Conservation (phyloP, 2,329 filamentous ascomycete genomes). For the Colletotrichum sp. region DNA sequence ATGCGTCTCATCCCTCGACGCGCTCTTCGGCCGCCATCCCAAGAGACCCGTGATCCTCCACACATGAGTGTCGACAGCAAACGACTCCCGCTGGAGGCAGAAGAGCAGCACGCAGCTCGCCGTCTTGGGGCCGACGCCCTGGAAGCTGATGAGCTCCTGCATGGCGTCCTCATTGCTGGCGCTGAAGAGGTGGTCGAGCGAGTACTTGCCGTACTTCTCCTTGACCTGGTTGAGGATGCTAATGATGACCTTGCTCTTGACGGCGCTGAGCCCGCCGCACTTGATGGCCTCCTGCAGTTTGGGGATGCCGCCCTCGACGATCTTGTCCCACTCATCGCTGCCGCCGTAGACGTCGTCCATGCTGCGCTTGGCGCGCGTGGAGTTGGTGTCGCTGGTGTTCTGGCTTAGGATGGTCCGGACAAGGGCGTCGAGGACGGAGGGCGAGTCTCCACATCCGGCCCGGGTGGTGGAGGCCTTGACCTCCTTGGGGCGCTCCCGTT, state of each 20-base stretch:
- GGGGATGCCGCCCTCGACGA: slow-evolving; percentile 41
- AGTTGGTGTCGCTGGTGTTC: slow-evolving; percentile 58
- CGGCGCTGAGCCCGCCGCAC: slow-evolving; percentile 70
- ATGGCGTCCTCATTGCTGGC: slow-evolving; percentile 50
- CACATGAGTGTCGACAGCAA: slow-evolving; percentile 60
- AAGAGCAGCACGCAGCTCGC: slow-evolving; percentile 58
- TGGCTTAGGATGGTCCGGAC: slow-evolving; percentile 58
- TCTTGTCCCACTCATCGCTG: slow-evolving; percentile 46
- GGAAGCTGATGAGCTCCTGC: slow-evolving; percentile 53
- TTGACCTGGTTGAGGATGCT: slow-evolving; percentile 69
- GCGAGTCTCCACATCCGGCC: slow-evolving; percentile 63
- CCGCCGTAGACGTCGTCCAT: slow-evolving; percentile 50
- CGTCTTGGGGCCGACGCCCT: slow-evolving; percentile 59
- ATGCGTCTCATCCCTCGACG: slow-evolving; percentile 49
- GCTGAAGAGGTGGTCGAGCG: slow-evolving; percentile 53
- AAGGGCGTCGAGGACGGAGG: slow-evolving; percentile 56
- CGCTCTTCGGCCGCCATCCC: slow-evolving; percentile 50
- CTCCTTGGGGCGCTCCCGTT: slow-evolving; percentile 62
- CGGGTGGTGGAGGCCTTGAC: slow-evolving; percentile 67
- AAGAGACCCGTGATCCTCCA: slow-evolving; percentile 52
- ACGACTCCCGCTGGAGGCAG: slow-evolving; percentile 50
- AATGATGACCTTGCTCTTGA: slow-evolving; percentile 78
- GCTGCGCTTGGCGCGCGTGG: slow-evolving; percentile 61
- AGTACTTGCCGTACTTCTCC: slow-evolving; percentile 43
- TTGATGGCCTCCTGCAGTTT: slow-evolving; percentile 66